Base-by-base conservation (phyloP, 176 grass and related monocot genomes). In the Carex pumila region DNA sequence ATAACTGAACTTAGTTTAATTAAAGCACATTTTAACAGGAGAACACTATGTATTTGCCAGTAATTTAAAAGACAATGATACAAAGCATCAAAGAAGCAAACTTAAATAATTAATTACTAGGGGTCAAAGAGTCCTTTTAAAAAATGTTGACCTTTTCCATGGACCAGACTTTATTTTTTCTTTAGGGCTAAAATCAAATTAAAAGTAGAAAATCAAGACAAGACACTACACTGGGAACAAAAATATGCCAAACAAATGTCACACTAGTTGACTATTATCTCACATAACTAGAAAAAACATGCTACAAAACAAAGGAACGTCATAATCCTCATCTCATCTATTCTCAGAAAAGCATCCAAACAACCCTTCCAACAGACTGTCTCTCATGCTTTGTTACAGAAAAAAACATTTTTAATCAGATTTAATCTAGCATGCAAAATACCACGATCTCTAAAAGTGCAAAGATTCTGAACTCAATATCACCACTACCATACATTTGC, bases 221-320 rank as follows among this genome's bases (percentile, higher is more conserved):
- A 56, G 21, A 32, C 12, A 54, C 50, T 55, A 10, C 11, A 2
- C 67, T 11, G 3, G 2, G 37, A 17, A 34, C 8, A 58, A 37
- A 71, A 58, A 29, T 64, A 36, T 22, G 4, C 83, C 71, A 63
- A 29, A 77, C 15, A 85, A 62, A 63, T 64, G 70, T 47, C 69
- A 62, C 21, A 49, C 39, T 59, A 12, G 54, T 82, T 65, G 5
- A 52, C 45, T 67, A 13, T 83, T 39, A 52, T 50, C 13, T 45
- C 37, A 81, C 12, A 66, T 47, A 30, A 82, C 37, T 21, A 81
- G 10, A 65, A 50, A 65, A 14, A 66, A 65, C 8, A 12, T 63
- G 31, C 60, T 25, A 62, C 59, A 81, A 81, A 68, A 49, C 19
- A 74, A 53, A 53, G 18, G 11, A 74, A 74, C n/a, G 37, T 43